Conservation (phyloP, 257 asterid genomes). For the Fraxinus quadrangulata region DNA sequence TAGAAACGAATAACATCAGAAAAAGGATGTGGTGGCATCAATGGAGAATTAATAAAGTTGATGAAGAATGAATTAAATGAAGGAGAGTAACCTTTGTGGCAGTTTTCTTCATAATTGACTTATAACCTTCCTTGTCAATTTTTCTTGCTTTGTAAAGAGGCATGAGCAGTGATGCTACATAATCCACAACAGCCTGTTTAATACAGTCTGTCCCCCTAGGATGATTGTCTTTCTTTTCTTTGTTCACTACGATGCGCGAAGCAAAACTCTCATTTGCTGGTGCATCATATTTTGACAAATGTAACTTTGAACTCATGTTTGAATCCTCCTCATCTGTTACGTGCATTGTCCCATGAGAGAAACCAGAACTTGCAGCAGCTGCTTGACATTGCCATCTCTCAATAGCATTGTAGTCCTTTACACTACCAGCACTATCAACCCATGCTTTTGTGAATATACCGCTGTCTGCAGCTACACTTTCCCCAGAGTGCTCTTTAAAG, state of each 20-base stretch:
- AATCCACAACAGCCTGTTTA: slow-evolving; percentile 88
- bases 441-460: slow-evolving; percentile 88
- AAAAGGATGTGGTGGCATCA: slow-evolving; percentile 22
- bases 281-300: slow-evolving; percentile 41
- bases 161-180: slow-evolving; percentile 93
- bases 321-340: slow-evolving; percentile 86
- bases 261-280: slow-evolving; percentile 77
- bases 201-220: slow-evolving; percentile 79
- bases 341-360: slow-evolving; percentile 60
- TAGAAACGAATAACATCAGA: slow-evolving; percentile 27
- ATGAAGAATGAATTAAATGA: slow-evolving; percentile 1
- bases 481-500: slow-evolving; percentile 90
- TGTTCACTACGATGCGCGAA: slow-evolving; percentile 65
- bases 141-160: slow-evolving; percentile 96
- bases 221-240: slow-evolving; percentile 57
- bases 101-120: slow-evolving; percentile 96
- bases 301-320: slow-evolving; percentile 53
- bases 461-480: slow-evolving; percentile 78
- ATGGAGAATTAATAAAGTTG: slow-evolving; percentile 16
- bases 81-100: slow-evolving; percentile 82
- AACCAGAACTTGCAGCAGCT: slow-evolving; percentile 93
- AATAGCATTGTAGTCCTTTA: slow-evolving; percentile 89
- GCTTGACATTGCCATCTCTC: slow-evolving; percentile 99
- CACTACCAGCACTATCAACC: slow-evolving; percentile 92
- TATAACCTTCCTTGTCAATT: slow-evolving; percentile 85